phyloP scores from a whole-genome alignment of 345 rosid genomes.

The Hibiscus mutabilis region DNA sequence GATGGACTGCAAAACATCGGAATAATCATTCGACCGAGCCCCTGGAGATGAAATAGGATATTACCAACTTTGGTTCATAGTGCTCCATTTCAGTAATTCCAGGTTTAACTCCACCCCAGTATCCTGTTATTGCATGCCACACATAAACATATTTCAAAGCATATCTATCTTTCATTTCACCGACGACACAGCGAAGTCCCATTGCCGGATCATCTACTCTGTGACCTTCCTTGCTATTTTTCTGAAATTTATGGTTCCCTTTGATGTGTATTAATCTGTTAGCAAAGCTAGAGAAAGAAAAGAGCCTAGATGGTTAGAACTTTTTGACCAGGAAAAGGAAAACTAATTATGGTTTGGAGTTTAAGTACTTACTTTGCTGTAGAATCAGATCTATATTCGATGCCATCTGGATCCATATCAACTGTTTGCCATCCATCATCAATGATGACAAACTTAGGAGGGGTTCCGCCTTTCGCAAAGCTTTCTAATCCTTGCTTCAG shows the following conservation, averaged over 20 bases:
- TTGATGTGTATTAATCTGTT: conserved; percentile 48
- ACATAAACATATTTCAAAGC: conserved; percentile 49
- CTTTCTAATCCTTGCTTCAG: conserved; percentile 53
- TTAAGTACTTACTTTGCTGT: conserved; percentile 46
- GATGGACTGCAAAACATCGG: conserved; percentile 39
- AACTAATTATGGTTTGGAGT: background rate
- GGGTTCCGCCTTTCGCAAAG: conserved; percentile 43
- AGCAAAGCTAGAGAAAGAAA: conserved; percentile 36
- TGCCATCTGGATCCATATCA: conserved; percentile 46
- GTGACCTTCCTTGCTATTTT: conserved; percentile 44
- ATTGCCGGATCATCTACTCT: conserved; percentile 43
- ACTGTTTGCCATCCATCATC: conserved; percentile 74
- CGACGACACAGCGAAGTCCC: conserved; percentile 48
- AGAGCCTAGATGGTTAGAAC: background rate
- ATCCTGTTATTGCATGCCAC: conserved; percentile 68
- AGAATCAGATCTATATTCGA: conserved; percentile 39
- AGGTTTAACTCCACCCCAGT: conserved; percentile 61
- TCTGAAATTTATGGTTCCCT: conserved; percentile 64
- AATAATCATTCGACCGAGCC: conserved; percentile 42
- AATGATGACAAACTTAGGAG: conserved; percentile 50
- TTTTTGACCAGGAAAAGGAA: background rate
- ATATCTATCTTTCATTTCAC: conserved; percentile 47
- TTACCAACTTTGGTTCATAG: conserved; percentile 40
- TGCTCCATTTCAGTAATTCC: conserved; percentile 43
- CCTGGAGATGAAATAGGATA: conserved; percentile 54